Evolutionary conservation across 306 rosid genomes (phyloP), one percentile per base, ranked within the genome.

Genomic region (Sechiopsis laciniata): DNA sequence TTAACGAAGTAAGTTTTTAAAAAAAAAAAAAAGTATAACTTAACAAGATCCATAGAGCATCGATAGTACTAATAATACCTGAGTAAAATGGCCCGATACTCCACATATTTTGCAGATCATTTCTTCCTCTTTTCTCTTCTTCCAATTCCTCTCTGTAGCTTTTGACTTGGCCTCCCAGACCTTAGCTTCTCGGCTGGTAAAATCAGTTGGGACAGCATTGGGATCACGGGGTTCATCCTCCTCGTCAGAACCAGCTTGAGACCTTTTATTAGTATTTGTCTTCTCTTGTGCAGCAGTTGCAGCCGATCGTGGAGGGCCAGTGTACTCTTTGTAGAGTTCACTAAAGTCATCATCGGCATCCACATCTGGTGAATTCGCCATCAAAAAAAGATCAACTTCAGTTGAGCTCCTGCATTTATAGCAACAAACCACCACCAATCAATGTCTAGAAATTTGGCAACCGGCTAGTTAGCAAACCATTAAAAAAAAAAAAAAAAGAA

Each of bases 101-200:
- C 99, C 99, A 50, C 99, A 95, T 4, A 91, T 84, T 85, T 91
- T 95, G 84, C 99, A 95, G 55, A 95, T 89, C 95, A 95, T 82
- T 86, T 95, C 99, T 80, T 95, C 99, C 66, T 95, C 99, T 80
- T 95, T 95, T 68, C 97, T 87, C 81, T 95, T 95, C 88, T 95
- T 95, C 99, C 99, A 95, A 80, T 87, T 95, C 85, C 97, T 89
- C 86, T 95, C 99, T 0, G 97, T 91, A 55, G 99, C 99, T 84
- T 95, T 95, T 1, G 99, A 95, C 87, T 95, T 95, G 48, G 99
- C 99, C 83, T 95, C 96, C 99, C 99, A 95, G 67, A 95, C 92
- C 88, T 95, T 95, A 11, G 99, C 99, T 83, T 95, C 99, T 50
- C 99, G 85, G 88, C 99, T 95, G 10, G 97, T 95, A 71, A 95